These are phyloP conservation scores for Inga oerstediana DNA, from an alignment of 306 rosid genomes.

Conservation along the genomic window DNA sequence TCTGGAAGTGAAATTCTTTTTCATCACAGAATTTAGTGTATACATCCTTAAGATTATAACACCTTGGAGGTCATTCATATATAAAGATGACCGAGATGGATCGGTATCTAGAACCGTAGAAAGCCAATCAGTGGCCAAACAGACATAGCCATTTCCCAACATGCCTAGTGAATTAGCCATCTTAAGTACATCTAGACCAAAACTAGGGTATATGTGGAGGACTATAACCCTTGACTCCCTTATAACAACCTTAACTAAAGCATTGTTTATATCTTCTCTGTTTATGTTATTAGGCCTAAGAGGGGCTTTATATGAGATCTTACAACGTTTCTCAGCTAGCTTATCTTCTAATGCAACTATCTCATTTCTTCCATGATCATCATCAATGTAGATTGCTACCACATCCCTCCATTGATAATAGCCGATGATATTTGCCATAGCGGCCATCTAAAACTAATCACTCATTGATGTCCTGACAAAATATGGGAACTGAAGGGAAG, in stretches of 20 bases:
- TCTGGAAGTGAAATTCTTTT: constrained; percentile 52
- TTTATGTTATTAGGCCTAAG: constrained; percentile 33
- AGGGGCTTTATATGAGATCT: constrained; percentile 68
- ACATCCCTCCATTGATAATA: constrained; percentile 78
- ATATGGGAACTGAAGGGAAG: constrained; percentile 75
- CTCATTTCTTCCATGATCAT: constrained; percentile 82
- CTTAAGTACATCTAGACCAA: constrained; percentile 49
- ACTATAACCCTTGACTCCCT: constrained; percentile 71
- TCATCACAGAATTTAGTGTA: constrained; percentile 56
- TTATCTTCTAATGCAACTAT: constrained; percentile 61
- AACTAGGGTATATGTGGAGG: constrained; percentile 47
- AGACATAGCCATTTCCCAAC: constrained; percentile 76
- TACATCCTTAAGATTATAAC: constrained; percentile 63
- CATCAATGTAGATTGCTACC: constrained; percentile 70
- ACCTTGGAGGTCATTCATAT: constrained; percentile 61
- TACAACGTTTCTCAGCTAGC: no score
- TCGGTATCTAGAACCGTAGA: constrained; percentile 53
- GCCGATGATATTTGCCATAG: constrained; percentile 62
- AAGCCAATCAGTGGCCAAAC: constrained; percentile 82
- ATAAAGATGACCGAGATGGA: constrained; percentile 32
- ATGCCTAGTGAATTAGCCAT: constrained; percentile 62
- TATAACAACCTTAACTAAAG: constrained; percentile 54
- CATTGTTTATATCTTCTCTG: constrained; percentile 47
- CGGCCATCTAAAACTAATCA: constrained; percentile 77
- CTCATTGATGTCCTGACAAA: constrained; percentile 67